Evolutionary conservation across 2,329 filamentous ascomycete genomes (phyloP).

Genomic region (Fusarium sororula): DNA sequence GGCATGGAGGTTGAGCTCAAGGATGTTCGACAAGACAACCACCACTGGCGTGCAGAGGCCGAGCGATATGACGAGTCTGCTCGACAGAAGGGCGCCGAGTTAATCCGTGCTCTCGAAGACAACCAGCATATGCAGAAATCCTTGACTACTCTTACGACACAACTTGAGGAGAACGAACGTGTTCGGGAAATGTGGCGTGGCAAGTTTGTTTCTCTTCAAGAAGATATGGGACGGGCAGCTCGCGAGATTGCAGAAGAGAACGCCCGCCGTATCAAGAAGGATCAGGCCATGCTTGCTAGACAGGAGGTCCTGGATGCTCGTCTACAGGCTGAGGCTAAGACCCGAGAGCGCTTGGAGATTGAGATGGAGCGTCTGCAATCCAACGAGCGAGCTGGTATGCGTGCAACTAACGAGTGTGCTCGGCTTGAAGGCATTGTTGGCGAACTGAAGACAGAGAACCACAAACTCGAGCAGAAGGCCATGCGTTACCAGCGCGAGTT

Average conservation of each 20-base stretch:
- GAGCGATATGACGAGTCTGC: slow-evolving; percentile 65
- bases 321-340: slow-evolving; percentile 78
- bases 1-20: slow-evolving; percentile 64
- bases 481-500: slow-evolving; percentile 82
- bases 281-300: slow-evolving; percentile 80
- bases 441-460: slow-evolving; percentile 73
- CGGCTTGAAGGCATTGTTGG: slow-evolving; percentile 64
- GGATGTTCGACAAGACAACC: slow-evolving; percentile 64
- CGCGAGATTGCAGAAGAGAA: slow-evolving; percentile 86
- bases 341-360: slow-evolving; percentile 71
- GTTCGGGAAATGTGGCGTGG: slow-evolving; percentile 84
- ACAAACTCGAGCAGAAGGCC: slow-evolving; percentile 75
- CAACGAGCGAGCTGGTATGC: slow-evolving; percentile 71
- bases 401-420: slow-evolving; percentile 69
- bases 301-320: slow-evolving; percentile 82
- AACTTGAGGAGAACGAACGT: slow-evolving; percentile 86
- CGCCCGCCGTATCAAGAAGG: slow-evolving; percentile 78
- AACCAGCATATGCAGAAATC: slow-evolving; percentile 80
- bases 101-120: slow-evolving; percentile 60
- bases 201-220: slow-evolving; percentile 86
- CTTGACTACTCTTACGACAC: slow-evolving; percentile 76
- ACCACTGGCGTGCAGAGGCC: slow-evolving; percentile 70
- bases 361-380: slow-evolving; percentile 73
- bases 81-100: slow-evolving; percentile 59
- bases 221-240: slow-evolving; percentile 83